A percentile compares a stretch with the other conserved stretches of the same genome.
Conservation (phyloP, 148 eudicot species). For the Rhododendron vialii region DNA sequence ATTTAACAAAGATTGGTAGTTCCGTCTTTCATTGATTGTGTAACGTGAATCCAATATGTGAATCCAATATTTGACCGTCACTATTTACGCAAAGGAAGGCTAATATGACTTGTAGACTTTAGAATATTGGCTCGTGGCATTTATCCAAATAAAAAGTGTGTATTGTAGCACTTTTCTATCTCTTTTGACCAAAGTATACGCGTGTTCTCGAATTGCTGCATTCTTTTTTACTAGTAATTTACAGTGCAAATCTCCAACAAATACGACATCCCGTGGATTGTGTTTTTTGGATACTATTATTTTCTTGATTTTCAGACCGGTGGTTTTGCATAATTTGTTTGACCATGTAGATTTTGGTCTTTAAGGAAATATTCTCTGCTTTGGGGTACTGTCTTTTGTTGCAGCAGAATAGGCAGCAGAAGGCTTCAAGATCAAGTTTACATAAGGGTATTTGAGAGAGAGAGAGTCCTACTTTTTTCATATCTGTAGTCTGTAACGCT, state of each 20-base stretch:
- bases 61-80: neutral
- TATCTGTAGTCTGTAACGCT: neutral
- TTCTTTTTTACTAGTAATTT: no score
- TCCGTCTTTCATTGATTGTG: neutral
- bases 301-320: neutral
- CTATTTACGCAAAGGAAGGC: no score
- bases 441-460: neutral
- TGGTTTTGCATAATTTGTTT: neutral
- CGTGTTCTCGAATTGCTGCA: neutral
- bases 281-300: no score
- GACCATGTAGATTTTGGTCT: neutral
- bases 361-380: neutral
- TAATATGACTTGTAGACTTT: neutral
- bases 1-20: neutral
- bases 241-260: neutral
- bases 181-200: neutral
- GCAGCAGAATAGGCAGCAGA: neutral
- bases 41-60: neutral
- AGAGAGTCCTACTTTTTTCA: neutral
- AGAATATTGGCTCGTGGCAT: neutral
- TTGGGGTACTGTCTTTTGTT: neutral
- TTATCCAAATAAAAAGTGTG: no score
- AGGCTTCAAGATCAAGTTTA: neutral
- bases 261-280: neutral
- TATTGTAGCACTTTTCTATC: no score